Conservation (phyloP, 352 stramenopile species). For the Pythium aquatile region DNA sequence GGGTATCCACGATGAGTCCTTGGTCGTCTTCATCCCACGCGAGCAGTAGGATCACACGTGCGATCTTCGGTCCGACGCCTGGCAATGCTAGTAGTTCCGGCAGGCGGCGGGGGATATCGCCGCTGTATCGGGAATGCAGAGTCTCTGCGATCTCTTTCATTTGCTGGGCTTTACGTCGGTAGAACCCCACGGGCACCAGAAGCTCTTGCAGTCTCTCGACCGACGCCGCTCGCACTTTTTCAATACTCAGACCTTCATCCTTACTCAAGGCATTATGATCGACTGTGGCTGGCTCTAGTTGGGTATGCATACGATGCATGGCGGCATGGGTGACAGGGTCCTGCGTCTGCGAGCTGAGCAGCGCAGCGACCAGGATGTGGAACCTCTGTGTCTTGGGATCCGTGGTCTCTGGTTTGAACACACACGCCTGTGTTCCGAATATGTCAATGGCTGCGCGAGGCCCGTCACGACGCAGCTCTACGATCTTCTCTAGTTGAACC, state of each 20-base stretch:
- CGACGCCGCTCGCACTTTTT: constrained; percentile 31
- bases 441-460: constrained; percentile 51
- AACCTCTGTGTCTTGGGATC: constrained; percentile 37
- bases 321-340: constrained; percentile 65
- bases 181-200: constrained; percentile 70
- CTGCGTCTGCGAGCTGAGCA: constrained; percentile 76
- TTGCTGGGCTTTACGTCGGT: constrained; percentile 70
- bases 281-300: constrained; percentile 13
- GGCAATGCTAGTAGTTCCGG: constrained; percentile 47
- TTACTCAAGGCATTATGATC: not conserved
- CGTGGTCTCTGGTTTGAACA: constrained; percentile 20
- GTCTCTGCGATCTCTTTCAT: constrained; percentile 50
- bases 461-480: constrained; percentile 34
- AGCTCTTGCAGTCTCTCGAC: constrained; percentile 42
- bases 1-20: constrained; percentile 77
- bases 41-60: constrained; percentile 58
- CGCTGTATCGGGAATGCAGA: constrained; percentile 33
- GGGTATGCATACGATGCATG: constrained; percentile 62
- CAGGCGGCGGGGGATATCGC: constrained; percentile 51
- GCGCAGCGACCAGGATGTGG: constrained; percentile 57
- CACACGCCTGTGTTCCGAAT: constrained; percentile 68
- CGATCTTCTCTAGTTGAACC: constrained; percentile 38
- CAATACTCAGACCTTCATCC: constrained; percentile 50
- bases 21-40: constrained; percentile 56
- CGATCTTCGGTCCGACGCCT: constrained; percentile 75